Conservation (phyloP, 441 rosid genomes). For the Iberis amara region DNA sequence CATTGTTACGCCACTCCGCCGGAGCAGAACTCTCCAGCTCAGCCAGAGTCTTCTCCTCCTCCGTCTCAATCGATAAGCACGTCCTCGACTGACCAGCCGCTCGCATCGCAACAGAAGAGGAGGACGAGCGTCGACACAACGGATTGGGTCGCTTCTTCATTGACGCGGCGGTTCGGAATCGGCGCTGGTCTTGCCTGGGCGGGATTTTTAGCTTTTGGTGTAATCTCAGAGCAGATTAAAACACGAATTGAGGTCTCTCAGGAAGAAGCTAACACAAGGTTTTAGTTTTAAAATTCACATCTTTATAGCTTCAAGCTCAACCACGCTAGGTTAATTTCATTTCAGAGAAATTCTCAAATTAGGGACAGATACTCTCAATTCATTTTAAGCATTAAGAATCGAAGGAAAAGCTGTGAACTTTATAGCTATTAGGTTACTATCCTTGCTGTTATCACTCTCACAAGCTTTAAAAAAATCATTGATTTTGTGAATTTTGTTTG, state of each 20-base stretch:
- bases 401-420: too few species aligned
- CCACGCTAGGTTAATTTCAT: too few species aligned
- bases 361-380: too few species aligned
- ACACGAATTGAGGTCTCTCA: slow-evolving; percentile 74
- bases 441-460: neutral
- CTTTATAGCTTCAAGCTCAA: too few species aligned
- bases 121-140: slow-evolving; percentile 50
- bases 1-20: slow-evolving; percentile 36
- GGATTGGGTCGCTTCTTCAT: slow-evolving; percentile 71
- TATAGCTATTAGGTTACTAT: too few species aligned
- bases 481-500: neutral
- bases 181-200: slow-evolving; percentile 91
- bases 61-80: slow-evolving; percentile 25
- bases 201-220: slow-evolving; percentile 66
- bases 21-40: slow-evolving; percentile 36
- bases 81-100: slow-evolving; percentile 31
- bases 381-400: too few species aligned
- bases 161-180: slow-evolving; percentile 74
- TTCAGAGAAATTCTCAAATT: too few species aligned
- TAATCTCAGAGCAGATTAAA: slow-evolving; percentile 72
- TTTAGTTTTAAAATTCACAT: neutral
- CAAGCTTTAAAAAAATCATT: neutral
- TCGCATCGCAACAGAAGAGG: slow-evolving; percentile 34
- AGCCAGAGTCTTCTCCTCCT: slow-evolving; percentile 28
- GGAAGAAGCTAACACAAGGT: slow-evolving; percentile 75